A percentile compares a stretch with the other conserved stretches of the same genome.
Conservation (phyloP, 2,329 filamentous ascomycete genomes). For the Calonectria naviculata region DNA sequence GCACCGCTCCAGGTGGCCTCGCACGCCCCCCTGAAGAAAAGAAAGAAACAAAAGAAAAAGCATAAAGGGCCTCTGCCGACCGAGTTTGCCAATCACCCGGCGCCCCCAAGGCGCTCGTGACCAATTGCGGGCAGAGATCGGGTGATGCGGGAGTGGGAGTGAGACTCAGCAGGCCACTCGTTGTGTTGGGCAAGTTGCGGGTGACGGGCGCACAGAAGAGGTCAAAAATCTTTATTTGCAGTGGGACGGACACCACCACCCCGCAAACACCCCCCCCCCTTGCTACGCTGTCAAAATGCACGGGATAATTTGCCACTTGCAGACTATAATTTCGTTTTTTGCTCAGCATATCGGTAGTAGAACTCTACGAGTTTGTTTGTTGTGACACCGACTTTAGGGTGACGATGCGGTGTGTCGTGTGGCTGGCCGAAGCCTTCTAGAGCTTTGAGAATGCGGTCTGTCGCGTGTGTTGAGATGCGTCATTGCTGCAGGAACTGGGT, state of each 20-base stretch:
- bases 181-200: neutral
- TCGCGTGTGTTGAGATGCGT: neutral
- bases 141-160: neutral
- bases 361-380: neutral
- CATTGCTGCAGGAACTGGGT: neutral
- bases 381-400: neutral
- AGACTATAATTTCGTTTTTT: neutral
- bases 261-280: neutral
- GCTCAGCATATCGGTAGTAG: neutral
- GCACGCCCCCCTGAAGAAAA: neutral
- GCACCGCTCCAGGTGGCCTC: neutral
- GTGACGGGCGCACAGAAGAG: neutral
- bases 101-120: neutral
- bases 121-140: conserved; percentile 6
- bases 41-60: neutral
- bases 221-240: neutral
- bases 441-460: neutral
- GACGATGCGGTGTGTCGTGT: neutral
- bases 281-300: neutral
- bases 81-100: neutral
- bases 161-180: neutral
- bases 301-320: neutral
- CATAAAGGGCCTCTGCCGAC: neutral
- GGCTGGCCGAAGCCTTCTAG: neutral
- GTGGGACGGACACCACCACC: neutral